Evolutionary conservation across 2,329 filamentous ascomycete genomes (phyloP), one percentile per base, ranked within the genome.

Genomic region (Rhynchosporium graminicola): DNA sequence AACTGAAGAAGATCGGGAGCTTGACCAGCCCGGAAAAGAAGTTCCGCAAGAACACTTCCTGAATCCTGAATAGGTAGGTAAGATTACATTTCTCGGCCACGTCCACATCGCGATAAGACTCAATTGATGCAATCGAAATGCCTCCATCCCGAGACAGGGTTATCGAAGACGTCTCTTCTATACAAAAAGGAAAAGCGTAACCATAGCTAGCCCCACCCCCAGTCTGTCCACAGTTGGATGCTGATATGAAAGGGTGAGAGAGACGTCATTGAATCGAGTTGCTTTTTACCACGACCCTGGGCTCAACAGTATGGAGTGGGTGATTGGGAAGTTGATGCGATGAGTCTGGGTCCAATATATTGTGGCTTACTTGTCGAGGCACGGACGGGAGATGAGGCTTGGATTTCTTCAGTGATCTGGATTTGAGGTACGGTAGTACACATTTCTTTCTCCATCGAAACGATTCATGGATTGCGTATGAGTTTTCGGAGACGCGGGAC

Each of bases 361-460:
- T 54, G 50, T 54, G 50, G 50, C 50, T 54, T 20, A 1, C 7
- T 20, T 26, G 10, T 33, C 29, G 48, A 38, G n/a, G 50, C 50
- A 54, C 50, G 33, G 50, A 54, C 50, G 50, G 50, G 50, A 36
- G 50, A 54, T 40, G 50, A 54, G 50, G 50, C 33, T 28, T 54
- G 33, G 28, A 7, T 28, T 47, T 28, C 36, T 6, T 15, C 29
- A 43, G 42, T 12, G 13, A 10, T 36, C 33, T 36, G 33, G 9
- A 5, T 10, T 36, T 36, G 33, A 36, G 9, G 20, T 20, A 20
- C 20, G 33, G 33, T 36, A 6, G 15, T 15, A 43, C 40, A 12
- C 8, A 43, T 13, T n/a, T 15, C 40, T n/a, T 43, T 13, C 3
- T 45, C 20, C 20, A 20, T 20, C 20, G 20, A 20, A 20, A 1